Conservation (phyloP, 495 filamentous ascomycete species). For the Xylaria venustula region DNA sequence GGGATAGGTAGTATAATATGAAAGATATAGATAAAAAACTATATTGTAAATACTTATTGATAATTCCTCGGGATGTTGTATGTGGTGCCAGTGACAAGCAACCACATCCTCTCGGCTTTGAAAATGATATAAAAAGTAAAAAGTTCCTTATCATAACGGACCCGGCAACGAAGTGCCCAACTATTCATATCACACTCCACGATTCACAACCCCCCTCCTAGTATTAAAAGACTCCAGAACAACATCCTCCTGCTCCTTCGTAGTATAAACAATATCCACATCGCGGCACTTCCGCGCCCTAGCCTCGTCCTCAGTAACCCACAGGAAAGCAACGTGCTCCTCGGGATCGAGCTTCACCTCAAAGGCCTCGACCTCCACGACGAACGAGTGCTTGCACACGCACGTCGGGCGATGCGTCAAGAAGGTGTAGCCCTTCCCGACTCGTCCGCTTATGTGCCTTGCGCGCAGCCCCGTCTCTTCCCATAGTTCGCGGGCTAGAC, state of each 20-base stretch:
- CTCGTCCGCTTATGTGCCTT: constrained; percentile 34
- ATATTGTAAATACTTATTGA: too few species aligned
- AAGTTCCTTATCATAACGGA: too few species aligned
- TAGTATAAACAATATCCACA: constrained; percentile 34
- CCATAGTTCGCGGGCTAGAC: constrained; percentile 50
- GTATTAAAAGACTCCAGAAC: constrained; percentile 33
- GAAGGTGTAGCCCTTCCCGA: constrained; percentile 35
- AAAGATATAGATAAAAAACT: too few species aligned
- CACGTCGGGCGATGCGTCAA: constrained; percentile 32
- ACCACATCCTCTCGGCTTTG: too few species aligned
- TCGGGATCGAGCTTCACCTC: constrained; percentile 40
- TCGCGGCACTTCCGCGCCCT: constrained; percentile 21
- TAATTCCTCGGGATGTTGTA: too few species aligned
- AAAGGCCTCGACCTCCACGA: constrained; percentile 37
- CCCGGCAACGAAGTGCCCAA: too few species aligned
- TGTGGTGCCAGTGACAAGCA: too few species aligned
- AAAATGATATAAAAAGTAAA: too few species aligned
- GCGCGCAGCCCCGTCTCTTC: constrained; percentile 53
- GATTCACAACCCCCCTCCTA: constrained; percentile 21
- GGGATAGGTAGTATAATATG: too few species aligned
- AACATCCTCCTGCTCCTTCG: constrained; percentile 18
- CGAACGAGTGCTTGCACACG: constrained; percentile 37
- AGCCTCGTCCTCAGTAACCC: constrained; percentile 47
- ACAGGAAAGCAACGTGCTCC: constrained; percentile 43
- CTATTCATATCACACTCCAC: too few species aligned